Evolutionary conservation across 2,329 filamentous ascomycete genomes (phyloP).

Genomic region (Teratosphaeriaceae sp.): DNA sequence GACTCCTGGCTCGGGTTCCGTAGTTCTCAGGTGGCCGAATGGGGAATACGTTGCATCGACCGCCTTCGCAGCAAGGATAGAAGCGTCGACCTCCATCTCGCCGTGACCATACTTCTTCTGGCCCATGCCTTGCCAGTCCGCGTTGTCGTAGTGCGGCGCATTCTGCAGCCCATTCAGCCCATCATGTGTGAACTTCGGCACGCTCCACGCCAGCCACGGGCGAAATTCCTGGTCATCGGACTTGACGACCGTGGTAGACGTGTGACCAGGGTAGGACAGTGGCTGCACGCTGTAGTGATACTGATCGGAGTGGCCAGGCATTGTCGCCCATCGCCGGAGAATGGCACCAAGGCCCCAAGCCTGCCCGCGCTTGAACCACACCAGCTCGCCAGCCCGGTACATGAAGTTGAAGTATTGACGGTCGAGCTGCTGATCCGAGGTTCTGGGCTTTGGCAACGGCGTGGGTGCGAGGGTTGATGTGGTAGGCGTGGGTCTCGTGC

Average conservation of each 20-base stretch:
- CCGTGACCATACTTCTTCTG: slow-evolving; percentile 38
- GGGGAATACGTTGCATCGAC: slow-evolving; percentile 51
- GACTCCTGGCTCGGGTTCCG: slow-evolving; percentile 29
- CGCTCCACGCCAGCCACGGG: slow-evolving; percentile 54
- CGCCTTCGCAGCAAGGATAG: slow-evolving; percentile 50
- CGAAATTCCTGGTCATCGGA: slow-evolving; percentile 40
- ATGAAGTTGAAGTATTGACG: slow-evolving; percentile 42
- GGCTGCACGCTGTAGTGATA: slow-evolving; percentile 29
- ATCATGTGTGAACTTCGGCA: slow-evolving; percentile 44
- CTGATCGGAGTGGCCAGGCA: slow-evolving; percentile 1
- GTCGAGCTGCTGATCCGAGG: slow-evolving; percentile 45
- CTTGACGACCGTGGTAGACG: slow-evolving; percentile 34
- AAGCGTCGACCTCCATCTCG: slow-evolving; percentile 49
- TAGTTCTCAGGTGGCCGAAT: slow-evolving; percentile 41
- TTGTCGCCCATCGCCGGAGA: slow-evolving; percentile 36
- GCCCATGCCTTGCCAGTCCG: slow-evolving; percentile 45
- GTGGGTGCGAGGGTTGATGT: slow-evolving; percentile 25
- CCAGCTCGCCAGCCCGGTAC: slow-evolving; percentile 49
- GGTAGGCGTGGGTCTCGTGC: slow-evolving; percentile 3
- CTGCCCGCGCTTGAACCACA: slow-evolving; percentile 48
- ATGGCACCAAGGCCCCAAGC: slow-evolving; percentile 52
- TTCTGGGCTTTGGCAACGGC: slow-evolving; percentile 35
- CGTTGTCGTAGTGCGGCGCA: slow-evolving; percentile 40
- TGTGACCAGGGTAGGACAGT: slow-evolving; percentile 33
- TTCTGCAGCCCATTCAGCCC: slow-evolving; percentile 34